Evolutionary conservation across 139 green algal genomes (phyloP).

Genomic region (Chlorella vulgaris): DNA sequence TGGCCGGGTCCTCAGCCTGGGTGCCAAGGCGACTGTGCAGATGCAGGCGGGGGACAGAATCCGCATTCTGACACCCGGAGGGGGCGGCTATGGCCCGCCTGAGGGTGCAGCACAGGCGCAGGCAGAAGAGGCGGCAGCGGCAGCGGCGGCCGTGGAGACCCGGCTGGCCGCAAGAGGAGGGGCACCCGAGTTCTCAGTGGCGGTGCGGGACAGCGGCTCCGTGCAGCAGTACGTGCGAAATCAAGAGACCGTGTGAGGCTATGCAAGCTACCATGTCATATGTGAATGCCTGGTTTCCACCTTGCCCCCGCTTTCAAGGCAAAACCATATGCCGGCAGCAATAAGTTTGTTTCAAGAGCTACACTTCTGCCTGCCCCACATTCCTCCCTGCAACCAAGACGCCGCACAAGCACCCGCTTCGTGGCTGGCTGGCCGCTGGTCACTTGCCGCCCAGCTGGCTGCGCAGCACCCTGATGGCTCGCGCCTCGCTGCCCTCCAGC

Average conservation of each 20-base stretch:
- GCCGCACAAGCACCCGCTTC: no score
- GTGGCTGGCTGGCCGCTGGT: neutral
- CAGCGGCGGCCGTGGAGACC: constrained; percentile 3
- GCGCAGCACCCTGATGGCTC: constrained; percentile 56
- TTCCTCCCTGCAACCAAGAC: no score
- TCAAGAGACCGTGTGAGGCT: constrained; percentile 64
- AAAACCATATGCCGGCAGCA: no score
- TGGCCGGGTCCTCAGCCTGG: constrained; percentile 73
- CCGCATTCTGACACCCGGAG: constrained; percentile 76
- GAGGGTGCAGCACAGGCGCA: neutral
- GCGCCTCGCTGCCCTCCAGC: constrained; percentile 66
- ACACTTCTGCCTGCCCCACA: no score
- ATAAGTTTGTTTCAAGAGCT: no score
- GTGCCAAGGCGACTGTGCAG: constrained; percentile 77
- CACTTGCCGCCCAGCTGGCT: constrained; percentile 44
- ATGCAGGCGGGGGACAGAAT: constrained; percentile 61
- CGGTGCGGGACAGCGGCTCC: constrained; percentile 42
- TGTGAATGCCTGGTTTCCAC: no score
- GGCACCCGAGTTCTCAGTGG: constrained; percentile 19
- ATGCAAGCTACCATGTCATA: no score
- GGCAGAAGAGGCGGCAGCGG: constrained; percentile 2
- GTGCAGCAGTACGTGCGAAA: constrained; percentile 42
- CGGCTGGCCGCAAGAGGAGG: neutral
- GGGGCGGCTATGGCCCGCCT: constrained; percentile 65
- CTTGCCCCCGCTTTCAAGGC: no score